Conservation (phyloP, 2,329 filamentous ascomycete species). For the Apiospora saccharicola region DNA sequence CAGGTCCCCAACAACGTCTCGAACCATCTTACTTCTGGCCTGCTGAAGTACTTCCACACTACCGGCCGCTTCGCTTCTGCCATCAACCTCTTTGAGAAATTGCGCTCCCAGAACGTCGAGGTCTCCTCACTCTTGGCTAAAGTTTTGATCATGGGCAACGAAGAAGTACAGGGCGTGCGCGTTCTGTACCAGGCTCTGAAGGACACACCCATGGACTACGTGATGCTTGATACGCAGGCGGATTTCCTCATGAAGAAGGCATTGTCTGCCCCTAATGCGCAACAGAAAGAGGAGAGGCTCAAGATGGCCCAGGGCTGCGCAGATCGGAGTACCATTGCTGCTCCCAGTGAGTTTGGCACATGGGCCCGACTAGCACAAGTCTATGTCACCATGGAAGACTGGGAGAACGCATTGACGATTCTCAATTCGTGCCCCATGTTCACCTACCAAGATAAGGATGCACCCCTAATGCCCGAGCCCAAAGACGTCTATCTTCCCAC, state of each 20-base stretch:
- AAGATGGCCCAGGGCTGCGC: constrained; percentile 92
- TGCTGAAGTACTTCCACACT: constrained; percentile 93
- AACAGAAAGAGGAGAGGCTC: constrained; percentile 70
- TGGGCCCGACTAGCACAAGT: constrained; percentile 95
- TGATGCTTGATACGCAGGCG: constrained; percentile 93
- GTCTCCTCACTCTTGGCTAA: constrained; percentile 92
- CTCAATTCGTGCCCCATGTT: constrained; percentile 99
- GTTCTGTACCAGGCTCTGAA: constrained; percentile 88
- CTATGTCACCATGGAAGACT: constrained; percentile 92
- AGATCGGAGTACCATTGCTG: constrained; percentile 92
- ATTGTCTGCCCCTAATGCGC: constrained; percentile 57
- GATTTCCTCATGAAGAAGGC: constrained; percentile 91
- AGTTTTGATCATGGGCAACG: constrained; percentile 92
- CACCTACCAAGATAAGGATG: constrained; percentile 98
- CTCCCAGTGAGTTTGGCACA: constrained; percentile 95
- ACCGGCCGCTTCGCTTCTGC: constrained; percentile 94
- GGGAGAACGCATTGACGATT: constrained; percentile 93
- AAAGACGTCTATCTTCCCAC: constrained; percentile 87
- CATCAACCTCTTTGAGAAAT: constrained; percentile 97
- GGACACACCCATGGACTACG: constrained; percentile 96
- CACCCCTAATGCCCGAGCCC: constrained; percentile 92
- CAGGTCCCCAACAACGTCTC: constrained; percentile 97
- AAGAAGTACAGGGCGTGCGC: constrained; percentile 94
- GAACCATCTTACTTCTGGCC: constrained; percentile 92
- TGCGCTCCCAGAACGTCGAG: constrained; percentile 88